These are phyloP conservation scores for Ensete glaucum DNA, from an alignment of 176 grass and related monocot species.

Conservation along the genomic window DNA sequence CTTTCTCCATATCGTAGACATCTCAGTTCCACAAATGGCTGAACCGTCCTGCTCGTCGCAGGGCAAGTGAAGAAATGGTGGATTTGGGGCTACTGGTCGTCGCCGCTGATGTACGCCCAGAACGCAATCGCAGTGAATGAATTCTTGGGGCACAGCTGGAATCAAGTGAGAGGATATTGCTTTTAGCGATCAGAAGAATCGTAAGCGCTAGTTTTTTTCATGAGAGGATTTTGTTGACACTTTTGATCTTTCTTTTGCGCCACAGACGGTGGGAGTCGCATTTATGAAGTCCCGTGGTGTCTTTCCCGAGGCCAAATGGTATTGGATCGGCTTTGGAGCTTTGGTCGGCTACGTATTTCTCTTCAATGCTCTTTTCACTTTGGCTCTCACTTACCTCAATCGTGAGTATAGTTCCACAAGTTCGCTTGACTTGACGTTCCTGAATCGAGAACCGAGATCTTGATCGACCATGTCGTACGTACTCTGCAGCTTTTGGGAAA, in stretches of 20 bases:
- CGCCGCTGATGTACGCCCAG: conserved; percentile 66
- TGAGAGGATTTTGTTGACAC: conserved; percentile 8
- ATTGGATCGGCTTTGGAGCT: conserved; percentile 67
- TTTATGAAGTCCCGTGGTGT: conserved; percentile 47
- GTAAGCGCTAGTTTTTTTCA: neutral
- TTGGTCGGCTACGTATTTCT: conserved; percentile 57
- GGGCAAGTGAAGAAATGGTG: conserved; percentile 76
- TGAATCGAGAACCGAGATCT: neutral
- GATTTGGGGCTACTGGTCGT: conserved; percentile 78
- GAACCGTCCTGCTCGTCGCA: conserved; percentile 1
- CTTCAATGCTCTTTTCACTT: conserved; percentile 66
- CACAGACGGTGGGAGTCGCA: conserved; percentile 36
- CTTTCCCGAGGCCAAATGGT: conserved; percentile 59
- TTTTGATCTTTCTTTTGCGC: conserved; percentile 5
- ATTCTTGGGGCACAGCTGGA: conserved; percentile 61
- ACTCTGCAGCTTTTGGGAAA: conserved; percentile 44
- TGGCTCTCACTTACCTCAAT: conserved; percentile 56
- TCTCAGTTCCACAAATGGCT: neutral
- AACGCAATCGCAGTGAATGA: conserved; percentile 75
- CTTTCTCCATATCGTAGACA: neutral
- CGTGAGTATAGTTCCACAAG: conserved; percentile 26
- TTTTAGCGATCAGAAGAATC: neutral
- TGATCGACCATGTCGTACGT: neutral
- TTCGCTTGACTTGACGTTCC: neutral
- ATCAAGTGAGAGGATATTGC: conserved; percentile 26